Evolutionary conservation across 305 asterid genomes (phyloP), one percentile per base, ranked within the genome.

Genomic region (Ajuga reptans): DNA sequence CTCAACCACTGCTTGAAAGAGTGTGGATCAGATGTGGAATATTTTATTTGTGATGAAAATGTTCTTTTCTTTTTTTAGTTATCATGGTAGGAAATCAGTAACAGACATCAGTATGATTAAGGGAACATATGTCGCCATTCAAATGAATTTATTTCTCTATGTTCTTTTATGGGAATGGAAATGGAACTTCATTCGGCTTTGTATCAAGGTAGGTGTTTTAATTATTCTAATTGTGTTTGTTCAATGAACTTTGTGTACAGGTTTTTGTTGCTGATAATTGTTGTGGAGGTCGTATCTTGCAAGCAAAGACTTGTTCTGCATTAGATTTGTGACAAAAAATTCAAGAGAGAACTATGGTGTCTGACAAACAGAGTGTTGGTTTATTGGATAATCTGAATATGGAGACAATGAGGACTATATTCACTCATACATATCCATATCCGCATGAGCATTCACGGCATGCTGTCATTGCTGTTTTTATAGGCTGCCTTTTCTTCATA

Each of bases 401-500:
- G 99, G 90, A 91, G 81, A 87, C 80, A 70, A 95, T 94, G 65
- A 83, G 97, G 79, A 94, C 99, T 15, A 94, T 94, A 67, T 83
- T 94, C 81, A 89, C 99, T 10, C 89, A 89, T 75, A 84, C 96
- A 24, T 89, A 88, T 67, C 97, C 97, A 9, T 94, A 94, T 67
- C 99, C 99, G 1, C 99, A 94, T 7, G 95, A 94, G 83, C 99
- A 94, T 79, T 94, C 99, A 0, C 85, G 96, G 58, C 97, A 94
- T 84, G 96, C 96, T 6, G 86, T 89, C 55, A 87, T 94, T 73
- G 99, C 99, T 45, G 99, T 94, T 54, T 83, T 83, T 49, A 88
- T 94, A 41, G 97, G 97, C 16, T 94, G 96, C 87, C 79, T 94
- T 21, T 91, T 94, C 79, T 94, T 91, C 86, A 94, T 94, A 71